phyloP scores from a whole-genome alignment of 257 asterid species.

The Solanum acaule region DNA sequence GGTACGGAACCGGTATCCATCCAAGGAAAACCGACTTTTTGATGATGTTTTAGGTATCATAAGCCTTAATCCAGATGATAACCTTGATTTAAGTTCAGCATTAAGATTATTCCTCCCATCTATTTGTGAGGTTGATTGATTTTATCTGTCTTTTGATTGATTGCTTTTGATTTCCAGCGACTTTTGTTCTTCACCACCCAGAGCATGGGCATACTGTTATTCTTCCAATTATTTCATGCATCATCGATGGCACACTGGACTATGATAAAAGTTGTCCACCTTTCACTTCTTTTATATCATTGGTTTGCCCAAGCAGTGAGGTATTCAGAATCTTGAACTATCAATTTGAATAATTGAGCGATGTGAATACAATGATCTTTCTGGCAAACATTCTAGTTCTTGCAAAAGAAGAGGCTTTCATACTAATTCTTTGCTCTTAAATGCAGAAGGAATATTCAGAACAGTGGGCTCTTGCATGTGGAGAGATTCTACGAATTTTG shows the following conservation, averaged over 20 bases:
- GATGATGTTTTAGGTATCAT: constrained; percentile 86
- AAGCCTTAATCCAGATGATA: not conserved
- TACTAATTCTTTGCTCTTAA: constrained; percentile 2
- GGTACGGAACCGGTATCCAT: constrained; percentile 77
- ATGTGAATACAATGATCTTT: not conserved
- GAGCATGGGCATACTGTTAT: constrained; percentile 97
- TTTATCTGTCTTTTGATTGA: not conserved
- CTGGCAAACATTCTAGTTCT: not conserved
- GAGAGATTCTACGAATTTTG: constrained; percentile 87
- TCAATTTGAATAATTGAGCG: not conserved
- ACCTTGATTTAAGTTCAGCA: not conserved
- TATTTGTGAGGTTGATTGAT: not conserved
- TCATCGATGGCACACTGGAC: constrained; percentile 72
- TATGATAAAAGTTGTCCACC: constrained; percentile 71
- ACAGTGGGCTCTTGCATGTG: constrained; percentile 99
- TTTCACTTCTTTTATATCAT: constrained; percentile 84
- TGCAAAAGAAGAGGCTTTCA: constrained; percentile 12
- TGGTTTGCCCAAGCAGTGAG: constrained; percentile 78
- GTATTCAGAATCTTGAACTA: constrained; percentile 25
- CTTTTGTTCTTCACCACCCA: constrained; percentile 95
- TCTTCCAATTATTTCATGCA: constrained; percentile 92
- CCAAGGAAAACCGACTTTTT: constrained; percentile 77
- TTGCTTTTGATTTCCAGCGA: constrained; percentile 49
- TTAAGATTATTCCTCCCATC: not conserved
- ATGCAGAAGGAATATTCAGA: constrained; percentile 87